Evolutionary conservation across 768 basidiomycete genomes (phyloP).

Genomic region (Leccinum rimulosum): DNA sequence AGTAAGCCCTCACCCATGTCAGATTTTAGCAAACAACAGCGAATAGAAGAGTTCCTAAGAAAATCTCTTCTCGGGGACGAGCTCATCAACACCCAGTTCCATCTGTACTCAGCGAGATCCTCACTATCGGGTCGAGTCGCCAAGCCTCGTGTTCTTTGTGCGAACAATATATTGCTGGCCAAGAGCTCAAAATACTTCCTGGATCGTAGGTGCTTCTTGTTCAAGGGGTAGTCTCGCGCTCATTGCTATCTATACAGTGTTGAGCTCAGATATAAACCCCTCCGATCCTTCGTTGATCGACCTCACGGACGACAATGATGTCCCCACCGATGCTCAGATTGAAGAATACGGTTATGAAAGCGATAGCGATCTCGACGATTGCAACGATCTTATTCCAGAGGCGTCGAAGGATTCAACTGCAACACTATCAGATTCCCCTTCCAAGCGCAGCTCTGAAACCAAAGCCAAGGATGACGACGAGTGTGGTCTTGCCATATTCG

Average conservation of each 20-base stretch:
- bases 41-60: slow-evolving; percentile 22
- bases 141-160: slow-evolving; percentile 24
- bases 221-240: not conserved
- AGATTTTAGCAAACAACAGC: slow-evolving; percentile 7
- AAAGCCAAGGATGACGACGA: slow-evolving; percentile 6
- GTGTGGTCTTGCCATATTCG: not conserved
- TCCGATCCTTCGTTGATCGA: slow-evolving; percentile 14
- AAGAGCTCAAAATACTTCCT: slow-evolving; percentile 30
- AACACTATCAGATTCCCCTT: not conserved
- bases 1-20: slow-evolving; percentile 7
- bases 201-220: slow-evolving; percentile 15
- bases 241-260: slow-evolving; percentile 7
- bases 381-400: slow-evolving; percentile 4
- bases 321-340: slow-evolving; percentile 6
- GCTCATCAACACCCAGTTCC: slow-evolving; percentile 31
- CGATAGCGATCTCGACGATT: slow-evolving; percentile 37
- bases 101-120: slow-evolving; percentile 27
- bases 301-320: slow-evolving; percentile 10
- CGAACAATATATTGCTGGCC: slow-evolving; percentile 27
- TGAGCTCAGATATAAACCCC: slow-evolving; percentile 8
- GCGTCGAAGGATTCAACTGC: not conserved
- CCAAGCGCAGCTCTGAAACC: not conserved
- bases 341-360: slow-evolving; percentile 32
- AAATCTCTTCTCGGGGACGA: slow-evolving; percentile 28
- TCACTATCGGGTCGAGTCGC: slow-evolving; percentile 5